Evolutionary conservation across 2,329 filamentous ascomycete species (phyloP).

Genomic region (Beauveria australis): DNA sequence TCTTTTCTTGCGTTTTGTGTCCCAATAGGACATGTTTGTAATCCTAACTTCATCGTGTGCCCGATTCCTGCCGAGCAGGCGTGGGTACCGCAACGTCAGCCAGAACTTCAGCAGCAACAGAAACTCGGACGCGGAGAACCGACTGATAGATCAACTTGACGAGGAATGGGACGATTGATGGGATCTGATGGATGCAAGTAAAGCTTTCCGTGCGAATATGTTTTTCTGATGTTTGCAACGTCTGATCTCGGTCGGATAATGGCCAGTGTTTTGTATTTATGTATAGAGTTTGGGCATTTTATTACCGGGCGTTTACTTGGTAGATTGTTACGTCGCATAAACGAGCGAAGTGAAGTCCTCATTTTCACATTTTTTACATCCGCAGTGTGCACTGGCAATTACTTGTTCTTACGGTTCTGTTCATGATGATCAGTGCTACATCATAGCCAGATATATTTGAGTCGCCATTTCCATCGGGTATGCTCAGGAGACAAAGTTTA

Average conservation of each 20-base stretch:
- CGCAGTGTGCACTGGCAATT: background rate
- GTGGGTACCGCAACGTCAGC: conserved; percentile 60
- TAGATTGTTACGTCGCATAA: background rate
- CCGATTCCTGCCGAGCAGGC: conserved; percentile 52
- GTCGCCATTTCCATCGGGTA: background rate
- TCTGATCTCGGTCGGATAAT: background rate
- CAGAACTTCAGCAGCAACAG: conserved; percentile 41
- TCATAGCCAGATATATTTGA: background rate
- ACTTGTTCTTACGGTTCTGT: background rate
- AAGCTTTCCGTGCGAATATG: background rate
- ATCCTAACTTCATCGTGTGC: conserved; percentile 63
- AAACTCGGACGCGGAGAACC: conserved; percentile 74
- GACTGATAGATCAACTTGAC: conserved; percentile 89
- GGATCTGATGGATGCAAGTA: background rate
- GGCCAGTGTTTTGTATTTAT: background rate
- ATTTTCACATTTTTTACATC: background rate
- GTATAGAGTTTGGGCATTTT: conserved; percentile 3
- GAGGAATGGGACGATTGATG: conserved; percentile 86
- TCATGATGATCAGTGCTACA: background rate
- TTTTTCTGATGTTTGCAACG: background rate
- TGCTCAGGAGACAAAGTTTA: background rate
- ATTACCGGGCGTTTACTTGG: background rate
- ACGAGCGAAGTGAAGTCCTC: background rate
- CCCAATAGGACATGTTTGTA: conserved; percentile 54
- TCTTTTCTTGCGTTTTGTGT: conserved; percentile 14